Evolutionary conservation across 2,329 filamentous ascomycete genomes (phyloP).

Genomic region (Scedosporium boydii): DNA sequence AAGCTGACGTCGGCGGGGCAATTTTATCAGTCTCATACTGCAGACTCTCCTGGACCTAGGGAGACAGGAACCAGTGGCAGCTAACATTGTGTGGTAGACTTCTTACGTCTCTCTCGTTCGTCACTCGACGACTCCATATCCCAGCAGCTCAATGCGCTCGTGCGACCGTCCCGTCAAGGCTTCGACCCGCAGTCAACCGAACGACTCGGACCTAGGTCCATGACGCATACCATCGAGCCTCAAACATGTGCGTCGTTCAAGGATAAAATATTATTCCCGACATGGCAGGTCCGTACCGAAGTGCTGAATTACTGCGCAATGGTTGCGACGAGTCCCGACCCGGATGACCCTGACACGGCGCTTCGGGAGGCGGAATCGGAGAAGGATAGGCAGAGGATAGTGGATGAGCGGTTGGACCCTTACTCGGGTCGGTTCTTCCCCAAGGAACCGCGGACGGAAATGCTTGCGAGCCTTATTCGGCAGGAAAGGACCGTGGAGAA

Average conservation of each 20-base stretch:
- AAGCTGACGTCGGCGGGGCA: slow-evolving; percentile 12
- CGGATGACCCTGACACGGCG: slow-evolving; percentile 70
- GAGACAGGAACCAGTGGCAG: not conserved
- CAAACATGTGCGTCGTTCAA: slow-evolving; percentile 64
- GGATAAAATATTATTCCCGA: slow-evolving; percentile 70
- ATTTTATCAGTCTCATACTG: not conserved
- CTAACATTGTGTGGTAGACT: slow-evolving; percentile 51
- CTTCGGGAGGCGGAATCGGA: slow-evolving; percentile 61
- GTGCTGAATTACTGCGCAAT: slow-evolving; percentile 82
- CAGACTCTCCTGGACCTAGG: no score
- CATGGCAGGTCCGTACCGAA: slow-evolving; percentile 76
- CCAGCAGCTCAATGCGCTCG: slow-evolving; percentile 83
- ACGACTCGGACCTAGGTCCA: slow-evolving; percentile 42
- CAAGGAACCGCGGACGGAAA: slow-evolving; percentile 69
- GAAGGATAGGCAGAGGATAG: slow-evolving; percentile 59
- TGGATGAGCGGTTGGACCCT: slow-evolving; percentile 85
- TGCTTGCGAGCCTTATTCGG: slow-evolving; percentile 60
- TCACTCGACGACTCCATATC: slow-evolving; percentile 89
- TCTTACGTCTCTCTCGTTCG: slow-evolving; percentile 74
- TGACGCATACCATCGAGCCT: slow-evolving; percentile 42
- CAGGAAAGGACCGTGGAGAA: slow-evolving; percentile 69
- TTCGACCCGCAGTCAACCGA: slow-evolving; percentile 78
- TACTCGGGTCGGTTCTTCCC: slow-evolving; percentile 81
- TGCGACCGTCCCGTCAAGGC: slow-evolving; percentile 59
- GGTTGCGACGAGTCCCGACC: slow-evolving; percentile 80